These are phyloP conservation scores for Glaciozyma martinii DNA, from an alignment of 768 basidiomycete genomes.

Conservation along the genomic window DNA sequence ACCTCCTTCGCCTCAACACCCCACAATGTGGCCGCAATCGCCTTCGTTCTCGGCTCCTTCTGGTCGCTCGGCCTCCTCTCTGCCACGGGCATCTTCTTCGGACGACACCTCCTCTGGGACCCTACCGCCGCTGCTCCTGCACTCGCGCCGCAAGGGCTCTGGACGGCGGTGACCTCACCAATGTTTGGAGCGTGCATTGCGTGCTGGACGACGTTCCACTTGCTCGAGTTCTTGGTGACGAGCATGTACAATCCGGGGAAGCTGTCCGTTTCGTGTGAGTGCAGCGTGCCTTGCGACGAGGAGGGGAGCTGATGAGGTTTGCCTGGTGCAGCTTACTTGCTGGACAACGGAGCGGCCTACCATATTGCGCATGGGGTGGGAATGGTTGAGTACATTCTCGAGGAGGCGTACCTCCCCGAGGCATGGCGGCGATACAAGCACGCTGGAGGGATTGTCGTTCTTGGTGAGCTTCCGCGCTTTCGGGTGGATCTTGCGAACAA, in stretches of 20 bases:
- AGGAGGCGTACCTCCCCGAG: constrained; percentile 28
- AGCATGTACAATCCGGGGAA: constrained; percentile 92
- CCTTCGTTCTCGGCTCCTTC: constrained; percentile 70
- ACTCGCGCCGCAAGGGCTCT: constrained; percentile 3
- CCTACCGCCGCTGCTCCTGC: background rate
- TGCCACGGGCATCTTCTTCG: background rate
- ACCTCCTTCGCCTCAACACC: constrained; percentile 49
- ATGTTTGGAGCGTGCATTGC: constrained; percentile 76
- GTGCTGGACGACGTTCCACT: constrained; percentile 79
- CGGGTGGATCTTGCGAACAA: fast-evolving
- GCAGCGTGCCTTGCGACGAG: background rate
- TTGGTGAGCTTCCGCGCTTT: constrained; percentile 14
- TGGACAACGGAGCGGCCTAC: constrained; percentile 81
- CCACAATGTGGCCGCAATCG: constrained; percentile 62
- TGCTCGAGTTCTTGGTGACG: constrained; percentile 88
- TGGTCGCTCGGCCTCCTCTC: constrained; percentile 51
- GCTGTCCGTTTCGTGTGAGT: constrained; percentile 84
- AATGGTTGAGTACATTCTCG: constrained; percentile 67
- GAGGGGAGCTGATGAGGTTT: constrained; percentile 13
- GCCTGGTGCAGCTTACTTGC: constrained; percentile 62
- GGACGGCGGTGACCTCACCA: constrained; percentile 47
- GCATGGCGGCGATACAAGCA: constrained; percentile 26
- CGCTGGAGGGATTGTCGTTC: constrained; percentile 10
- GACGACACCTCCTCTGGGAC: constrained; percentile 15
- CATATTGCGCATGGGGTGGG: constrained; percentile 74